Conservation (phyloP, 768 basidiomycete species). For the Boletus reticuloceps region DNA sequence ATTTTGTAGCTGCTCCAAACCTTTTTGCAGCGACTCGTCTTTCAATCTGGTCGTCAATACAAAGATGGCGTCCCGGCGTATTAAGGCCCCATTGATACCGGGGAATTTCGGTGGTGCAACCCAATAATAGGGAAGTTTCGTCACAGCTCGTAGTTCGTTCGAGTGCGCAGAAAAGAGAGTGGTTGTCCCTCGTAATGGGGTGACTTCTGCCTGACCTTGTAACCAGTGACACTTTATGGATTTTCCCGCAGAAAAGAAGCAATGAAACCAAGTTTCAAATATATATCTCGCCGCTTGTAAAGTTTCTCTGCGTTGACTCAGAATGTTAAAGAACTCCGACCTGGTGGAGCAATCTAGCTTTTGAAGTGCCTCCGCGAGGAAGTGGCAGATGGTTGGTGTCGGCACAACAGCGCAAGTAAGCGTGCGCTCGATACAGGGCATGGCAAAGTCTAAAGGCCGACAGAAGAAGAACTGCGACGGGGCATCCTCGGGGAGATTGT, state of each 20-base stretch:
- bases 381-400: not conserved
- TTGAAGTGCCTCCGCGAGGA: not conserved
- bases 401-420: not conserved
- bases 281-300: not conserved
- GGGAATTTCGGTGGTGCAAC: not conserved
- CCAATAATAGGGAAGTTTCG: not conserved
- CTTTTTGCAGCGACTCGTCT: not conserved
- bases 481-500: not conserved
- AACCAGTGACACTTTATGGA: not conserved
- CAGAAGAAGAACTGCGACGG: not conserved
- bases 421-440: accelerated
- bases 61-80: not conserved
- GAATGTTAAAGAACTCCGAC: not conserved
- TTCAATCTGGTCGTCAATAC: not conserved
- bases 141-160: not conserved
- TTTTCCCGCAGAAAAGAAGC: not conserved
- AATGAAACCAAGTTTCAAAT: not conserved
- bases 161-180: not conserved
- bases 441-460: not conserved
- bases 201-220: not conserved
- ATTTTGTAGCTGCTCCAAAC: not conserved
- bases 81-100: not conserved
- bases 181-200: not conserved
- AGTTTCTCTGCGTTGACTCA: not conserved
- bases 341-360: not conserved